Evolutionary conservation across 208 protist genomes (phyloP).

Genomic region (Crithidia sp.): DNA sequence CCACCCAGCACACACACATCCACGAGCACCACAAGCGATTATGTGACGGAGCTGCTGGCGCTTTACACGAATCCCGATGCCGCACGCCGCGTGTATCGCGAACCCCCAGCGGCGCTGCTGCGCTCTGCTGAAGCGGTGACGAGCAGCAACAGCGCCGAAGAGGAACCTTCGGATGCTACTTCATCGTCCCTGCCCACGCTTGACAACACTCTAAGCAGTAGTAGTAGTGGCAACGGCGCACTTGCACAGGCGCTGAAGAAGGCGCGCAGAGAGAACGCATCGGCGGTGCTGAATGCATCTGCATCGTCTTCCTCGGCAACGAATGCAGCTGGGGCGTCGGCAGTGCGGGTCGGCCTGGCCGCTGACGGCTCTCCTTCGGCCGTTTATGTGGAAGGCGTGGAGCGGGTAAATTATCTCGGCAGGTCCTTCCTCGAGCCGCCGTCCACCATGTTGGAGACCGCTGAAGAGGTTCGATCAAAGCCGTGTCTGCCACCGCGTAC

Average conservation of each 20-base stretch:
- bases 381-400: constrained; percentile 53
- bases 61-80: constrained; percentile 47
- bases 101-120: constrained; percentile 31
- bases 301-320: constrained; percentile 3
- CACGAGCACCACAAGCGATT: background rate
- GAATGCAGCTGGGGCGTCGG: background rate
- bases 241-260: constrained; percentile 17
- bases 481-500: constrained; percentile 52
- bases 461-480: constrained; percentile 20
- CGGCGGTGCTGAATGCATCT: constrained; percentile 10
- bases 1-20: background rate
- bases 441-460: constrained; percentile 47
- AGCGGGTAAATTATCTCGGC: constrained; percentile 74
- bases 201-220: background rate
- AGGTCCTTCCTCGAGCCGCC: constrained; percentile 76
- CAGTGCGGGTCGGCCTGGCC: constrained; percentile 11
- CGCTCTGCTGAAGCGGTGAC: no score
- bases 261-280: constrained; percentile 20
- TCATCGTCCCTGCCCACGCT: background rate
- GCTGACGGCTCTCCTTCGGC: constrained; percentile 16
- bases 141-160: no score
- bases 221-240: background rate
- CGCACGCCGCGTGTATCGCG: constrained; percentile 45
- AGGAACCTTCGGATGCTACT: no score
- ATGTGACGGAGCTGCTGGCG: constrained; percentile 34